Evolutionary conservation across 1,284 basidiomycete species (phyloP), one percentile per base, ranked within the genome.

Genomic region (Marasmius oreades): DNA sequence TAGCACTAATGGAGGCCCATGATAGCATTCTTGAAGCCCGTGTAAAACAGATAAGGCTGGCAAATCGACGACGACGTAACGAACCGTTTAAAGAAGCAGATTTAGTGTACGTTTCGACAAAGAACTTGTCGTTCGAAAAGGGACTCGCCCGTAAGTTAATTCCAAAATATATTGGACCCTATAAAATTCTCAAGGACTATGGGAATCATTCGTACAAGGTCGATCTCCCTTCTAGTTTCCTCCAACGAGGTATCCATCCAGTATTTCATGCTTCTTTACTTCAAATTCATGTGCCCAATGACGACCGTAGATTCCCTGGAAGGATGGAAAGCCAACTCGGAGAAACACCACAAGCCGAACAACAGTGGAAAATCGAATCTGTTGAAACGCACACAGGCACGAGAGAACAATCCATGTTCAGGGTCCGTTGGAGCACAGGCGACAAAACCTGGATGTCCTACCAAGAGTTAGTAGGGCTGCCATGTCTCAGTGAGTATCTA

Each of bases 151-250:
- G 61, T 0, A 73, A 73, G 46, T 55, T 73, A 0, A 20, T 58
- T 0, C 71, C 71, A 0, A 73, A 71, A 44, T 74, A 53, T 28
- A 66, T 73, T 31, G 64, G 71, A 0, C 70, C 71, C 0, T 73
- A 67, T 51, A 28, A 51, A 5, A 64, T 73, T 2, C 7, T 57
- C 0, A 53, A 60, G 14, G 65, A 67, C 44, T 66, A 60, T 31
- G 11, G 51, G 1, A 66, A 68, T 39, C 61, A 64, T 18, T 66
- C 66, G 0, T 72, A 56, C 51, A 11, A 59, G 14, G 14, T 69
- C 0, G 62, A 70, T 20, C 45, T 73, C 23, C 65, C 67, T 3
- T 1, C 54, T 0, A 50, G 61, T 1, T 46, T 73, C 8, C 61
- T 57, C 11, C 56, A 63, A 24, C 23, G 62, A 10, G 67, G 68